A percentile compares a stretch with the other conserved stretches of the same genome.
phyloP scores from a whole-genome alignment of 192 early-diverging fungal genomes.

The Lobulomyces angularis region DNA sequence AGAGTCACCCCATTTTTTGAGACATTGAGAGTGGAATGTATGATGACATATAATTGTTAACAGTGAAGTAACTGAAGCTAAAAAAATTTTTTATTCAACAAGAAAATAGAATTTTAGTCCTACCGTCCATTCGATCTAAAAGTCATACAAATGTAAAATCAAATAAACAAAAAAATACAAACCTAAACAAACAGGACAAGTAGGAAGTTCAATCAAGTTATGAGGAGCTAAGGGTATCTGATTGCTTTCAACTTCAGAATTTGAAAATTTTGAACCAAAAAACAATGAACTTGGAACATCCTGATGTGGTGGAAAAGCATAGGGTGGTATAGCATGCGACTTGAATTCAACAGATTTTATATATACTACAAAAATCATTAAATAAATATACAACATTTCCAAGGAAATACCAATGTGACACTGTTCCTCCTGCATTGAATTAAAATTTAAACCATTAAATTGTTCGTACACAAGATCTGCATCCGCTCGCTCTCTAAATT shows the following conservation, averaged over 20 bases:
- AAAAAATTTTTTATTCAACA: no score
- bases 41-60: constrained; percentile 90
- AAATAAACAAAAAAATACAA: no score
- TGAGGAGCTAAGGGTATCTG: constrained; percentile 5
- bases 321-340: constrained; percentile 39
- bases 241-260: neutral
- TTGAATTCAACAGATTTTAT: constrained; percentile 59
- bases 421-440: constrained; percentile 56
- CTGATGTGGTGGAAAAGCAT: constrained; percentile 31
- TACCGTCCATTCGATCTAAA: constrained; percentile 90
- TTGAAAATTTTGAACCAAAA: constrained; percentile 1
- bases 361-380: constrained; percentile 73
- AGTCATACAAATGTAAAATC: no score
- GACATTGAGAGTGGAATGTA: constrained; percentile 85
- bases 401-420: no score
- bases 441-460: constrained; percentile 78
- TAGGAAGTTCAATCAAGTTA: constrained; percentile 67
- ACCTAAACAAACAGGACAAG: constrained; percentile 95
- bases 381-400: no score
- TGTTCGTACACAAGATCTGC: constrained; percentile 58
- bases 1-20: constrained; percentile 78
- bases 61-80: constrained; percentile 72
- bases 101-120: no score
- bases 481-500: constrained; percentile 48
- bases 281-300: constrained; percentile 18